Conservation (phyloP, 2,329 filamentous ascomycete species). For the Sporothrix variecibatus region DNA sequence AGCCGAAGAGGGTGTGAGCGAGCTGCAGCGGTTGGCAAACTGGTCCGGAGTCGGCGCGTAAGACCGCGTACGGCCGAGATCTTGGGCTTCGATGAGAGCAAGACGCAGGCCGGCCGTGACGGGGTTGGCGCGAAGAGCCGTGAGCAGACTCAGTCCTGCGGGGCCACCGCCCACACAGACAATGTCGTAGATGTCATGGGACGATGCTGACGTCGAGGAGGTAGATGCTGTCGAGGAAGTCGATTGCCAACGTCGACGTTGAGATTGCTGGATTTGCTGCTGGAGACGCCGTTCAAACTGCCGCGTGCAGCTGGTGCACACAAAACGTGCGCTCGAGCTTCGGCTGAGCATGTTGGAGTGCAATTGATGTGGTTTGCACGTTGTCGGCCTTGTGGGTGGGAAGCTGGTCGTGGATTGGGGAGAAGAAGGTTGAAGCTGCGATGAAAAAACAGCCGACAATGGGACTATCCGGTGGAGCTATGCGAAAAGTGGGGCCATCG, state of each 20-base stretch:
- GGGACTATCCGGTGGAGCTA: neutral
- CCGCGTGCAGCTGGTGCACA: constrained; percentile 53
- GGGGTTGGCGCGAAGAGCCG: constrained; percentile 73
- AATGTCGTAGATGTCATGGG: constrained; percentile 83
- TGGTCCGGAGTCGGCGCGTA: constrained; percentile 67
- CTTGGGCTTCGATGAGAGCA: constrained; percentile 87
- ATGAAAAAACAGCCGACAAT: constrained; percentile 4
- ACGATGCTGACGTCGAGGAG: constrained; percentile 36
- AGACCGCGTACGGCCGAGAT: constrained; percentile 67
- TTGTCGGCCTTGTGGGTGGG: neutral
- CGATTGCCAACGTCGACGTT: constrained; percentile 37
- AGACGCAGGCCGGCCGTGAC: constrained; percentile 76
- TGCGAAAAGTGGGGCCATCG: constrained; percentile 12
- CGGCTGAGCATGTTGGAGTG: constrained; percentile 26
- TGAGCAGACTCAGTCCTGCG: constrained; percentile 79
- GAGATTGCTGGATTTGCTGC: constrained; percentile 42
- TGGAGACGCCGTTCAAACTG: constrained; percentile 35
- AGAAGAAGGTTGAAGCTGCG: neutral
- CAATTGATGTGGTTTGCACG: neutral
- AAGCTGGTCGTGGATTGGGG: neutral
- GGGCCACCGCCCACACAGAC: constrained; percentile 90
- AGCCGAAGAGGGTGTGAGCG: constrained; percentile 86
- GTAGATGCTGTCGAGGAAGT: neutral
- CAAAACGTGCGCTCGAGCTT: constrained; percentile 25
- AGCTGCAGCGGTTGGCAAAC: constrained; percentile 95